Percentiles rank a stretch among this genome's conserved stretches.
phyloP scores from a whole-genome alignment of 139 green algal species.

The Tetraselmis striata region DNA sequence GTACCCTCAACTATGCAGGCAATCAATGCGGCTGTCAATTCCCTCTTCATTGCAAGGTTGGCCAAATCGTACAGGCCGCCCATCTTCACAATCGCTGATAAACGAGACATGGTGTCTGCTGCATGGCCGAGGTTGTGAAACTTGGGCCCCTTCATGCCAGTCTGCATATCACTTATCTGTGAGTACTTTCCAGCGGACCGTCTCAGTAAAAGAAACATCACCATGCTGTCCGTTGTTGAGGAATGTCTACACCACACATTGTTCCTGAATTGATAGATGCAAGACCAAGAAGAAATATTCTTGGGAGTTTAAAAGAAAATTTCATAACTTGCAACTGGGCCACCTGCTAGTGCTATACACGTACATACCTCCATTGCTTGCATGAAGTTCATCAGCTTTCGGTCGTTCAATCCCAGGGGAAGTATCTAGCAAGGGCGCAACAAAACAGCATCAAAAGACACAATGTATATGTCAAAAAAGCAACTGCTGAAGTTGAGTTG shows the following conservation, averaged over 20 bases:
- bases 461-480: too few relatives aligned
- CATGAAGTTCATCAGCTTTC: not conserved
- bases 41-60: not conserved
- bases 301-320: too few relatives aligned
- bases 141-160: not conserved
- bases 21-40: not conserved
- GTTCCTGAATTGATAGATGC: too few relatives aligned
- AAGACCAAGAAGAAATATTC: too few relatives aligned
- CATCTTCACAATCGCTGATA: not conserved
- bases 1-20: not conserved
- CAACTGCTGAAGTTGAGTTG: too few relatives aligned
- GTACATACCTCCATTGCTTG: not conserved
- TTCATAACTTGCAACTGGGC: too few relatives aligned
- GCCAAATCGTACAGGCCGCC: not conserved
- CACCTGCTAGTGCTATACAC: not conserved
- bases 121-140: not conserved
- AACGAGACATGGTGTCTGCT: not conserved
- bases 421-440: not conserved
- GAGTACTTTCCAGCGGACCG: too few relatives aligned
- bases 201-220: too few relatives aligned
- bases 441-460: not conserved
- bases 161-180: too few relatives aligned
- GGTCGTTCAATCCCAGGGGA: not conserved
- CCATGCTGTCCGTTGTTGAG: too few relatives aligned
- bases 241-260: too few relatives aligned